These are phyloP conservation scores for Theileria annulata DNA, from an alignment of 169 alveolate species.

Conservation along the genomic window DNA sequence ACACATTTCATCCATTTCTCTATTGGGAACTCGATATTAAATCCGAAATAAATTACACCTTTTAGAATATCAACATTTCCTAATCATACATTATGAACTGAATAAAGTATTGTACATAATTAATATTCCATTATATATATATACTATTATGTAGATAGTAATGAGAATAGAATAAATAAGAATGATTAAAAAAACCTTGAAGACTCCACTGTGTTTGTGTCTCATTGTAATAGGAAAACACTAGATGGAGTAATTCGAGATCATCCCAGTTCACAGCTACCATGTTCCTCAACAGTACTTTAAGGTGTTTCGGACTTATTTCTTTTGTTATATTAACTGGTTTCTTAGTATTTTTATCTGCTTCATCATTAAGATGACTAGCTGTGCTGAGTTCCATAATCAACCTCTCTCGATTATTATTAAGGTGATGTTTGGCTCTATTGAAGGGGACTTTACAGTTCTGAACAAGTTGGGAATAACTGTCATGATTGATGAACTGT, in stretches of 20 bases:
- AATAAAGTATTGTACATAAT: too few relatives aligned
- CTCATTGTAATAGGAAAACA: slow-evolving; percentile 4
- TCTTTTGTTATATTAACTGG: background rate
- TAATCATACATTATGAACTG: background rate
- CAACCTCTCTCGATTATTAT: too few relatives aligned
- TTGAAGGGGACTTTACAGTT: background rate
- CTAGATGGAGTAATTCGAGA: background rate
- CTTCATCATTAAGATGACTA: background rate
- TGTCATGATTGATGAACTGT: background rate
- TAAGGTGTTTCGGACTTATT: slow-evolving; percentile 20
- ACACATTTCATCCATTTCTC: slow-evolving; percentile 10
- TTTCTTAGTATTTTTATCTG: background rate
- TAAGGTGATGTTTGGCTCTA: background rate
- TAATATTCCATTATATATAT: background rate
- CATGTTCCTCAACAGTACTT: slow-evolving; percentile 30
- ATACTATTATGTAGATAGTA: background rate
- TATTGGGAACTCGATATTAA: background rate
- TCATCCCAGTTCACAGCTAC: slow-evolving; percentile 8
- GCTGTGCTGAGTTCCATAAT: too few relatives aligned
- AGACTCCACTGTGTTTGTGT: slow-evolving; percentile 31
- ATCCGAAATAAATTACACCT: slow-evolving; percentile 10
- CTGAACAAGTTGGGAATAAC: background rate
- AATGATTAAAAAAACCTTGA: slow-evolving; percentile 5
- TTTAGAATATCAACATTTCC: slow-evolving; percentile 37
- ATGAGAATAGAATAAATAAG: too few relatives aligned